Evolutionary conservation across 371 early-diverging fungal species (phyloP), one percentile per base, ranked within the genome.

Genomic region (Mortierella sp.): DNA sequence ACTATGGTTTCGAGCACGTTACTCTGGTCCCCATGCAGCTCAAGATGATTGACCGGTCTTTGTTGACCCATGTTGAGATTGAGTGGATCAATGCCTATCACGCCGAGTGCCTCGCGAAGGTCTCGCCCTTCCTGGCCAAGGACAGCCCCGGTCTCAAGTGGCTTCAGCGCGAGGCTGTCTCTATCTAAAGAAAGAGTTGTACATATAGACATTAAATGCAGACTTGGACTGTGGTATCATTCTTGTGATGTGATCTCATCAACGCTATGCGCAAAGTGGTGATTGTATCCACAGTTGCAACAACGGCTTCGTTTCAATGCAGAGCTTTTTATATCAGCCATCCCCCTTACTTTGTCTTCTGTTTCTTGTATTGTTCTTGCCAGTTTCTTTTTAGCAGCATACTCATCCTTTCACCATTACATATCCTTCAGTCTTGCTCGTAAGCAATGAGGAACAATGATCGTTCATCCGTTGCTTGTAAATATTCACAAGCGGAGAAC

Each of bases 71-170:
- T 4, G 83, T 73, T 26, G 97, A 98, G 81, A 81, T 82, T 43
- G 81, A 89, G 48, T 97, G 97, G 97, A 78, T 98, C 31, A 92
- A 98, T 71, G 72, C 79, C 26, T 97, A 96, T 83, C 94, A 98
- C 78, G 78, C 80, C 6, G 84, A 88, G 75, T 92, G 92, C 62
- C 82, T 83, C 56, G 87, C 88, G 34, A 91, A 89, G 72, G 86
- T 98, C 15, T 80, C 85, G 27, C 95, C 95, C 19, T 79, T 93
- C 24, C 71, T 98, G 53, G 80, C 88, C 50, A 72, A 82, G 54
- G 90, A 86, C 53, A 78, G 86, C 26, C 50, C 82, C 28, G 94
- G 84, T 24, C 80, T 84, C 63, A 85, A 89, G 53, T 97, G 97
- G 97, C 83, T 98, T 31, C 78, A 88, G 73, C 84, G 85, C 49